Base-by-base conservation (phyloP, 2,329 filamentous ascomycete genomes). In the Ascochyta lentis region DNA sequence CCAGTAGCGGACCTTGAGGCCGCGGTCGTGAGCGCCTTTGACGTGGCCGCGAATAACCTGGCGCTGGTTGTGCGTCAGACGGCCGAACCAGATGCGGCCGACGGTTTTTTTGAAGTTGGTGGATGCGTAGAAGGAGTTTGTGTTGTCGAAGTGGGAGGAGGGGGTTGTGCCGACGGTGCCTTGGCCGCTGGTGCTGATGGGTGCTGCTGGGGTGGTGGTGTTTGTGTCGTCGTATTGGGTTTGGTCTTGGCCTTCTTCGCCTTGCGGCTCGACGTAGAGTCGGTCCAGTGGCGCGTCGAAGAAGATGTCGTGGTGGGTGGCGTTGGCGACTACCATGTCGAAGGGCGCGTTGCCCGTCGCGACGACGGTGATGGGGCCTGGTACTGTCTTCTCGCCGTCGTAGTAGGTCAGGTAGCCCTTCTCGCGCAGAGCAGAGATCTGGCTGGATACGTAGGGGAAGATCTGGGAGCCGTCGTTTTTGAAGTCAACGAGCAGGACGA, bases 71-170 rank as follows among this genome's bases (percentile, higher is more conserved):
- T 69, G 51, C 0, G 77, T 80, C 1, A 89, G 69, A 3, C 74
- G 75, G 4, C 80, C 81, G 66, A 70, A 79, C 77, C 71, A 80
- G 41, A 79, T 74, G 46, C 69, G 72, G 2, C 86, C 88, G 13
- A 91, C 78, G 1, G 81, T 70, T 3, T 72, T 66, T 16, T 72
- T 74, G 66, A 90, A 87, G 15, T 83, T 81, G 3, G 82, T 80
- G 43, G 84, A 87, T 16, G 88, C 86, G 71, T 90, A 91, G 74
- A 86, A 87, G 3, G 86, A 88, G 70, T 89, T 91, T 16, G 76
- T 74, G 0, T 71, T 70, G 59, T 78, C 75, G 26, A 78, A 74
- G 2, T 65, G 66, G 29, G 77, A 74, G 3, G 69, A 57, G 2
- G 66, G 64, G 1, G 72, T 64, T 38, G 77, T 76, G 46, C 77